Percentiles rank a stretch among this genome's conserved stretches.
Evolutionary conservation across 768 basidiomycete species (phyloP).

Genomic region (Coprinopsis sp.): DNA sequence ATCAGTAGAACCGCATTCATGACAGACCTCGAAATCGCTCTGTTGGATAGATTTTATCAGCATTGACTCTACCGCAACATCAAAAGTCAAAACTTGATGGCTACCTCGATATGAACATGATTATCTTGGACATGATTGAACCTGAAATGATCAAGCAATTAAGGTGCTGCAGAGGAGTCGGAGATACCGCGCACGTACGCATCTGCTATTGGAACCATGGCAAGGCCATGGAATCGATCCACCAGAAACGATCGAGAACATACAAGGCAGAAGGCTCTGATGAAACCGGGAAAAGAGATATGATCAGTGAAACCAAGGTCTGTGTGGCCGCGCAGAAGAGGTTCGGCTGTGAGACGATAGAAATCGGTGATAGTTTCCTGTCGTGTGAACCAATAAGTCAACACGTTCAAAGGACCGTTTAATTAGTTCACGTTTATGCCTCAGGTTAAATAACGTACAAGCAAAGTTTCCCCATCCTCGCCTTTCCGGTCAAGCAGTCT

Average conservation of each 20-base stretch:
- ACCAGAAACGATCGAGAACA: slow-evolving; percentile 81
- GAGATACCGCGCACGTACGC: slow-evolving; percentile 45
- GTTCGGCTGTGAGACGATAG: slow-evolving; percentile 31
- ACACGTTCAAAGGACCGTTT: too few relatives aligned
- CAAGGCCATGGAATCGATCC: slow-evolving; percentile 74
- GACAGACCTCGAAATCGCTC: slow-evolving; percentile 73
- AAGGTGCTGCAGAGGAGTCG: slow-evolving; percentile 1
- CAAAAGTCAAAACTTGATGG: slow-evolving; percentile 5
- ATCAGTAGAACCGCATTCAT: slow-evolving; percentile 60
- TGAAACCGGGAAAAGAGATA: slow-evolving; percentile 35
- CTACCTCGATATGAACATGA: slow-evolving; percentile 71
- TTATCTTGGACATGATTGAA: slow-evolving; percentile 72
- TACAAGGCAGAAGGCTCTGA: slow-evolving; percentile 58
- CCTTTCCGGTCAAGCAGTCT: slow-evolving; percentile 18
- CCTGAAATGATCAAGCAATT: slow-evolving; percentile 30
- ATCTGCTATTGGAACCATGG: slow-evolving; percentile 85
- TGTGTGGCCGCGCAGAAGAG: slow-evolving; percentile 21
- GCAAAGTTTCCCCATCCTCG: slow-evolving; percentile 16
- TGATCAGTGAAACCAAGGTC: slow-evolving; percentile 16
- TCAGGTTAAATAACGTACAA: slow-evolving; percentile 18
- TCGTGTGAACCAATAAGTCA: background rate
- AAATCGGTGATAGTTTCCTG: slow-evolving; percentile 34
- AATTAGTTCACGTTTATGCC: too few relatives aligned
- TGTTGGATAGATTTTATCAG: slow-evolving; percentile 25
- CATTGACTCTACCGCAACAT: background rate